Conservation (phyloP, 495 filamentous ascomycete species). For the Trichoderma orchidacearum region DNA sequence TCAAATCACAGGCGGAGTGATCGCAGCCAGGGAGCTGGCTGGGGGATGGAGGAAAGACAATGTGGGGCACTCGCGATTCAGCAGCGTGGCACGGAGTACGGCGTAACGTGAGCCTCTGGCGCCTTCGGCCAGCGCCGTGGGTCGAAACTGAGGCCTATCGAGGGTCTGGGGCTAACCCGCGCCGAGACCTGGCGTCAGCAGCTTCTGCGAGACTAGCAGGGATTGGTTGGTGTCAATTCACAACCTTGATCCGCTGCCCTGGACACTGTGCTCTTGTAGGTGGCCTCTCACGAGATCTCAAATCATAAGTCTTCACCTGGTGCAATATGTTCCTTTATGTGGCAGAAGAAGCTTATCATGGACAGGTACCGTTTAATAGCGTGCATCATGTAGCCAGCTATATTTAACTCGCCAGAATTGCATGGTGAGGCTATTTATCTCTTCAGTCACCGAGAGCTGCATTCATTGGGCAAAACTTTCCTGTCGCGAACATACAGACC, state of each 20-base stretch:
- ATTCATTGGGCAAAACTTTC: background rate
- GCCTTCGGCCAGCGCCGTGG: background rate
- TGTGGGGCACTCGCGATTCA: background rate
- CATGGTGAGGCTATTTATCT: background rate
- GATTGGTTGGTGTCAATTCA: background rate
- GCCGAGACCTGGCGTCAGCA: background rate
- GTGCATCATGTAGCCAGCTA: background rate
- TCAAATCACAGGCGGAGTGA: background rate
- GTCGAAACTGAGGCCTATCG: background rate
- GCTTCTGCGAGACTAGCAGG: background rate
- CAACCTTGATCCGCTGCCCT: background rate
- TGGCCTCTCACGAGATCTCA: background rate
- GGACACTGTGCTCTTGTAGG: background rate
- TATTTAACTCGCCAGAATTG: background rate
- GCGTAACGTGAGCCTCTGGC: background rate
- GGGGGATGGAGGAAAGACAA: background rate
- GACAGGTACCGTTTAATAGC: background rate
- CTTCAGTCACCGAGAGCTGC: background rate
- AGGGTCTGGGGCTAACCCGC: conserved; percentile 1
- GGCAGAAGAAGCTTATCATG: background rate
- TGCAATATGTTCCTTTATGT: background rate
- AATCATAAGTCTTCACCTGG: background rate
- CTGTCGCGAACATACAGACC: background rate
- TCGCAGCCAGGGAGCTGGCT: background rate
- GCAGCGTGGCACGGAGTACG: background rate